phyloP scores from a whole-genome alignment of 805 yeast species.

The Candida suzukii region DNA sequence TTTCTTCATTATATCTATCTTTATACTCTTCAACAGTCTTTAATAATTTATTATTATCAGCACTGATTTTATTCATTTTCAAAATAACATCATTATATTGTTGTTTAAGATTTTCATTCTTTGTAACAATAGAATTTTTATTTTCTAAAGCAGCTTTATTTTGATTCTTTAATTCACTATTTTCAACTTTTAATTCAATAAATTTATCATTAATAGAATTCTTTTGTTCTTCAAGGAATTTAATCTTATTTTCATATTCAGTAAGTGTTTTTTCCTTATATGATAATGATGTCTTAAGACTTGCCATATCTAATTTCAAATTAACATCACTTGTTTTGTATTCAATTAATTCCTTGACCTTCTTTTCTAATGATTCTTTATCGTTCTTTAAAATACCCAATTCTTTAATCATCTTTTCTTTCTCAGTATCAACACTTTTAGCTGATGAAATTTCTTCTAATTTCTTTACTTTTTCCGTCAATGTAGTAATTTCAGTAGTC shows the following conservation, averaged over 20 bases:
- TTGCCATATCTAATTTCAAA: constrained; percentile 40
- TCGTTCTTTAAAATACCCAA: constrained; percentile 28
- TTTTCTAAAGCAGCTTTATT: constrained; percentile 30
- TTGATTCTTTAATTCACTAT: constrained; percentile 30
- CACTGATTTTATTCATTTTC: constrained; percentile 33
- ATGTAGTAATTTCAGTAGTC: constrained; percentile 11
- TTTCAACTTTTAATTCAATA: constrained; percentile 32
- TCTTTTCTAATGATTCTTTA: constrained; percentile 19
- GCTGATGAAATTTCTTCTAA: constrained; percentile 12
- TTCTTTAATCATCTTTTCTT: constrained; percentile 22
- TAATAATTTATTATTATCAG: constrained; percentile 33
- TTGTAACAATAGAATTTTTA: constrained; percentile 32
- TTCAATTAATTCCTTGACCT: constrained; percentile 30
- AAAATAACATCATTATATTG: constrained; percentile 26
- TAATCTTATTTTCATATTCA: constrained; percentile 30
- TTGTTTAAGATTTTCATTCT: constrained; percentile 31
- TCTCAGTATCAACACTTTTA: constrained; percentile 23
- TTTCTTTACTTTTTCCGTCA: constrained; percentile 11
- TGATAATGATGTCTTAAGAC: constrained; percentile 34
- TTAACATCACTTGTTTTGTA: constrained; percentile 35
- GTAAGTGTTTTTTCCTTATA: constrained; percentile 36
- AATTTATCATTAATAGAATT: constrained; percentile 31
- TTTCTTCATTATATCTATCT: constrained; percentile 30
- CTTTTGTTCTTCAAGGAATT: constrained; percentile 31
- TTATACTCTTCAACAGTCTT: constrained; percentile 34